A percentile compares a stretch with the other conserved stretches of the same genome.
Evolutionary conservation across 306 rosid genomes (phyloP).

Genomic region (barrel medic (Medicago truncatula)): MtrunA17r5.0-ANR NC_053042.1:51860501-51861000

Average conservation of each 20-base stretch:
- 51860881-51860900: conserved; percentile 94
- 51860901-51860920: conserved; percentile 53
- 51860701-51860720: conserved; percentile 32
- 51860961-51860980: too few relatives aligned
- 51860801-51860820: conserved; percentile 71
- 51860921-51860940: neutral
- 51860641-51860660: conserved; percentile 85
- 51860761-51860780: conserved; percentile 70
- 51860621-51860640: conserved; percentile 87
- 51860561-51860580: conserved; percentile 92
- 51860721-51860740: conserved; percentile 35
- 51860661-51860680: conserved; percentile 40
- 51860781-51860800: conserved; percentile 95
- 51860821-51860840: conserved; percentile 73
- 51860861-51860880: conserved; percentile 96
- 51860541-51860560: conserved; percentile 60
- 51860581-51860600: conserved; percentile 97
- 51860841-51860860: conserved; percentile 98
- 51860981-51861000: too few relatives aligned
- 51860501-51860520: conserved; percentile 15
- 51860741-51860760: conserved; percentile 28
- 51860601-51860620: conserved; percentile 91
- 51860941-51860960: too few relatives aligned
- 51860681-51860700: conserved; percentile 22
- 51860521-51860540: conserved; percentile 32